Evolutionary conservation across 768 basidiomycete genomes (phyloP), one percentile per base, ranked within the genome.

Genomic region (Russula dissimulans): DNA sequence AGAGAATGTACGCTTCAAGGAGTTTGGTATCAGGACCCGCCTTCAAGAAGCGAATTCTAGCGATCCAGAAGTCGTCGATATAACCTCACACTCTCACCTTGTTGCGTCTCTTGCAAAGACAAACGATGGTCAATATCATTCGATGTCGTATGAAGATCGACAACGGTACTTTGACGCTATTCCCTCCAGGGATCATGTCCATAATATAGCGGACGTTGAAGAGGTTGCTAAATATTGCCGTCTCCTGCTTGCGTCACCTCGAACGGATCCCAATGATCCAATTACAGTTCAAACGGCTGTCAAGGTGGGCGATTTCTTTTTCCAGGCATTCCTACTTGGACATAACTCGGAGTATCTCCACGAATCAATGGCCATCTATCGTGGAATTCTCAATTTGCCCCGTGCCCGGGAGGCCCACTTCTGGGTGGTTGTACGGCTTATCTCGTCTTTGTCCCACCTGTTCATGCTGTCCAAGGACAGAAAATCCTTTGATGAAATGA

Each of bases 401-500:
- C 0, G 10, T 8, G 7, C n/a, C n/a, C 14, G 5, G 12, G 7
- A 2, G 11, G 3, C 0, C 9, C 6, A n/a, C 1, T 3, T 22
- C n/a, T 9, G 7, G 2, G 3, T 14, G 8, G 10, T 7, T 45
- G 17, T 0, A 11, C 4, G 15, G 0, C 51, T 47, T 26, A 47
- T 47, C 11, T 1, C 0, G 1, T 18, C 46, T 11, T 36, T 60
- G 12, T 7, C 0, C 14, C 3, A 18, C 9, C 46, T 22, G 15
- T 8, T 48, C 9, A 5, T 6, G 1, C 41, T 31, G 29, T 11
- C 5, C 4, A 12, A n/a, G 5, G 31, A 36, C 46, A n/a, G 5
- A 43, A 29, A 43, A 7, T 46, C 54, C 41, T 3, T 54, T 4
- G 59, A 54, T 5, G 51, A 54, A 49, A 48, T 60, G 1, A 41